Base-by-base conservation (phyloP, 441 rosid genomes). In the Macaranga tanarius region DNA sequence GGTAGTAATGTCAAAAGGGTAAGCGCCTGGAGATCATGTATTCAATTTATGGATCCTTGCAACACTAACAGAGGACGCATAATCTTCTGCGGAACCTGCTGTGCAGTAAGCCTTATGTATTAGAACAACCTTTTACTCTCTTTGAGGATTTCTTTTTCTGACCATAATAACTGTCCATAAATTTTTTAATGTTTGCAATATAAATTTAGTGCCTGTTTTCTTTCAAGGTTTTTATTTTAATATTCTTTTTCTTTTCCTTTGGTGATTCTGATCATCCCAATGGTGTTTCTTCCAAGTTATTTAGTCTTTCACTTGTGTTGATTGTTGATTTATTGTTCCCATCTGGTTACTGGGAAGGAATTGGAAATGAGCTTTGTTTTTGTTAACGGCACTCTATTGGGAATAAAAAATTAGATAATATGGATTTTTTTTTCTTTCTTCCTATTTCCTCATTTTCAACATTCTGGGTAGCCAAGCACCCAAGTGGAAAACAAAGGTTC, bases 101-200 rank as follows among this genome's bases (percentile, higher is more conserved):
- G 25, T 31, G 20, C n/a, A 16, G 12, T 54, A 34, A 26, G 16
- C 42, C 54, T 56, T 7, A 34, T 34, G 34, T 10, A 69, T 26
- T 50, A 9, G 19, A 22, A 22, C 25, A 5, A 16, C 65, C 16
- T 19, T 70, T 17, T 59, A 59, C 19, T 26, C 42, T 48, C 12
- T 11, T 11, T 8, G 1, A 8, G 5, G 13, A 23, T 22, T 10
- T 9, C 28, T 48, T 9, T 28, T 51, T 13, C 42, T n/a, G 26
- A 28, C 54, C 55, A 6, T 56, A 58, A 72, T 54, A 62, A 72
- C 16, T 62, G 59, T 62, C 4, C 25, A 22, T 54, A 52, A 55
- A 42, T 42, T 55, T 69, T 20, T 25, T 45, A 23, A 3, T 57
- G 22, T 16, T 61, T 31, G 31, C 16, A 0, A n/a, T 31, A n/a